Conservation (phyloP, 2,329 filamentous ascomycete species). For the Exophiala dermatitidis region DNA sequence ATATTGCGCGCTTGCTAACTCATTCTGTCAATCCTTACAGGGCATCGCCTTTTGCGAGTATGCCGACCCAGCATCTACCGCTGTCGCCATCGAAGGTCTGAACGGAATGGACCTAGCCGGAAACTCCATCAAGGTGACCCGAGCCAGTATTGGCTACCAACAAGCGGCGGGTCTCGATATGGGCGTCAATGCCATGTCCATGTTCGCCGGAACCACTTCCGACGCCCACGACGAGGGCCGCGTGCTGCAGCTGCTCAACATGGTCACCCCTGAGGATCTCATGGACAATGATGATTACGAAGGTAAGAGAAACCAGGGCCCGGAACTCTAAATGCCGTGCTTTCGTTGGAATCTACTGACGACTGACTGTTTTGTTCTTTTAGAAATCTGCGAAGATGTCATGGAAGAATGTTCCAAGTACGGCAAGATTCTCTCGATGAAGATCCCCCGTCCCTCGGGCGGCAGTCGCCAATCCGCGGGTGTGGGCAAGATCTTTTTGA, state of each 20-base stretch:
- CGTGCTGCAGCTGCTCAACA: conserved; percentile 90
- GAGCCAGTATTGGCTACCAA: conserved; percentile 88
- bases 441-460: conserved; percentile 80
- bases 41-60: conserved; percentile 98
- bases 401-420: conserved; percentile 89
- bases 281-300: conserved; percentile 93
- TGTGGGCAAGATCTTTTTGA: conserved; percentile 96
- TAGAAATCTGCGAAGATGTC: conserved; percentile 95
- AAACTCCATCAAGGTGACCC: conserved; percentile 72
- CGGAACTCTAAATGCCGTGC: no score
- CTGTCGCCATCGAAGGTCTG: conserved; percentile 80
- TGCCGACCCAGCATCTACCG: conserved; percentile 63
- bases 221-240: conserved; percentile 70
- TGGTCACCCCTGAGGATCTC: conserved; percentile 94
- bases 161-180: conserved; percentile 89
- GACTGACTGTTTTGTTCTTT: neutral
- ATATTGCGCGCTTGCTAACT: no score
- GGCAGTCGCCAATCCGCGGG: conserved; percentile 77
- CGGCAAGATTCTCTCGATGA: conserved; percentile 76
- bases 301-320: conserved; percentile 48
- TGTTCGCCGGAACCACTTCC: conserved; percentile 85
- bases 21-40: conserved; percentile 38
- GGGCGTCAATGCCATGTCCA: conserved; percentile 94
- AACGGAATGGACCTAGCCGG: conserved; percentile 92
- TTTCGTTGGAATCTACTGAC: no score